These are phyloP conservation scores for Cubamyces lactineus DNA, from an alignment of 768 basidiomycete species.

Conservation along the genomic window DNA sequence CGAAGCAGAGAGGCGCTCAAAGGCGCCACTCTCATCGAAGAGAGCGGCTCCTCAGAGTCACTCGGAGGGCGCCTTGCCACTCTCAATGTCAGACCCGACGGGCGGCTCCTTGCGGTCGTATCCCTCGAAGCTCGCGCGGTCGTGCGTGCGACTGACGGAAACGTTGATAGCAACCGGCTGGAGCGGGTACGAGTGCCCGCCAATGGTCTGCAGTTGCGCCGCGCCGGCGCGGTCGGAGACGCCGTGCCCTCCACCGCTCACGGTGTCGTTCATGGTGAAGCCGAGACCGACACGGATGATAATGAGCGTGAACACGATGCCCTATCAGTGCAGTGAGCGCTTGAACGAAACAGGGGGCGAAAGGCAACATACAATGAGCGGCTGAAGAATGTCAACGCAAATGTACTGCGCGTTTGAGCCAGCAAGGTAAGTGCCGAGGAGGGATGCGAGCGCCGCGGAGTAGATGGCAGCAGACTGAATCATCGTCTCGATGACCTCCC, in stretches of 20 bases:
- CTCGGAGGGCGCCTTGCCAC: conserved; percentile 6
- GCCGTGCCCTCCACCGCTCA: background rate
- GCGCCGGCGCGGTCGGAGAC: background rate
- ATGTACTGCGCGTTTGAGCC: conserved; percentile 26
- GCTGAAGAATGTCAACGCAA: conserved; percentile 20
- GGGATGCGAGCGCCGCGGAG: conserved; percentile 21
- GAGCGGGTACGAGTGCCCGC: conserved; percentile 6
- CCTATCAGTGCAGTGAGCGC: background rate
- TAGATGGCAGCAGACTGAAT: conserved; percentile 25
- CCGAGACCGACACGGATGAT: conserved; percentile 26
- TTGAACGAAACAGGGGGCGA: too few species aligned
- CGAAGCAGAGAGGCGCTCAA: too few species aligned
- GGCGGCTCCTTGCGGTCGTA: conserved; percentile 11
- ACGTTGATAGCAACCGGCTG: conserved; percentile 14
- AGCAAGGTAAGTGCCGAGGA: conserved; percentile 24
- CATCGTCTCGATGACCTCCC: conserved; percentile 24
- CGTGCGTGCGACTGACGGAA: conserved; percentile 7
- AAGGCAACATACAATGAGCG: conserved; percentile 7
- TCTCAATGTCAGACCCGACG: conserved; percentile 8
- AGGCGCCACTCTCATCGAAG: too few species aligned
- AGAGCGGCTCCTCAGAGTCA: background rate
- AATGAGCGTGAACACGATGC: conserved; percentile 24
- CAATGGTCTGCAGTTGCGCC: background rate
- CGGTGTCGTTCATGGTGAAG: conserved; percentile 20
- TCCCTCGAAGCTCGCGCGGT: conserved; percentile 6